Conservation (phyloP, 768 basidiomycete genomes). For the Amyloporia xantha region DNA sequence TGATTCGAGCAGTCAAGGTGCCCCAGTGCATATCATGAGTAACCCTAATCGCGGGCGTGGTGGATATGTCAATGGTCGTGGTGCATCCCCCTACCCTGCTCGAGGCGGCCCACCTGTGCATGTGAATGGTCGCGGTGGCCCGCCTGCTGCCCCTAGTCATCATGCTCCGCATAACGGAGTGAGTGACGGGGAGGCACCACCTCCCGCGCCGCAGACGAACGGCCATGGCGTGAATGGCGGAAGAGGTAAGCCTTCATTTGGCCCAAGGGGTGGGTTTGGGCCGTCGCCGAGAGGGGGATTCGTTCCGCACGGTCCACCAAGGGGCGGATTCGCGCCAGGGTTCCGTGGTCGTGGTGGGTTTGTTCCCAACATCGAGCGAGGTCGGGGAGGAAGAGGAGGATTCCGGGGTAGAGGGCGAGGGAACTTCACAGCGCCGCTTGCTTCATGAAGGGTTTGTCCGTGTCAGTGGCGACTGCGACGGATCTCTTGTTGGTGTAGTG, state of each 20-base stretch:
- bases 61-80: constrained; percentile 19
- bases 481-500: not conserved
- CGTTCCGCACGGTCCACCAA: not conserved
- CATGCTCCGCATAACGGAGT: not conserved
- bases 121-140: constrained; percentile 29
- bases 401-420: constrained; percentile 27
- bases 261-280: constrained; percentile 10
- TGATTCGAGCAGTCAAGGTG: constrained; percentile 23
- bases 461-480: no score
- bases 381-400: constrained; percentile 26
- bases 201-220: not conserved
- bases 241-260: constrained; percentile 1
- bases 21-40: constrained; percentile 63
- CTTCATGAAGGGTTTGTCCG: not conserved
- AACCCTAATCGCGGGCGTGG: constrained; percentile 61
- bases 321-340: constrained; percentile 11
- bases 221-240: constrained; percentile 12
- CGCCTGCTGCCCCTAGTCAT: constrained; percentile 9
- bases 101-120: not conserved
- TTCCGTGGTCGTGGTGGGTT: constrained; percentile 31
- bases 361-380: constrained; percentile 23
- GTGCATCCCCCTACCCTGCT: constrained; percentile 13
- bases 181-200: not conserved
- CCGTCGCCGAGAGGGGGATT: constrained; percentile 4
- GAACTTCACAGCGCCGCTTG: not conserved